Evolutionary conservation across 768 basidiomycete genomes (phyloP), one percentile per base, ranked within the genome.

Genomic region (Termitomyces heimii): DNA sequence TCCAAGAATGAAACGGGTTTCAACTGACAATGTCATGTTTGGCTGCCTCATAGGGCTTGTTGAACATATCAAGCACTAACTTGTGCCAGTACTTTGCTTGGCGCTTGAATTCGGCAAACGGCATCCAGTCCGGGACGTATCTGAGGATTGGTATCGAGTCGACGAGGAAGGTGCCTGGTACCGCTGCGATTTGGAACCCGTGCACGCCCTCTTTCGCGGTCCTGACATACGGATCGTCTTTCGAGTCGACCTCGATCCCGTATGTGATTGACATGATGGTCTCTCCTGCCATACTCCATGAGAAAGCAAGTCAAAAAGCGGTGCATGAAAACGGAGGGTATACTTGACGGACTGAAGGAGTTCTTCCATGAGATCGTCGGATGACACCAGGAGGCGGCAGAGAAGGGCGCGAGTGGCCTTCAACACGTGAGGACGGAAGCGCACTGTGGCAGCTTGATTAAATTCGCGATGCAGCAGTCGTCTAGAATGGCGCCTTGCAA

Each of bases 51-150:
- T 61, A 73, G 0, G 71, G 72, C 16, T 54, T 28, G 0, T 67
- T 58, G 8, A 65, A 34, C 64, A 74, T 63, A 7, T 55, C 53
- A 2, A n/a, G 16, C 2, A 62, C 62, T 1, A 55, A 34, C 3
- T 62, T 53, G 20, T 50, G 55, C 68, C 70, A 70, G 9, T 67
- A 58, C 16, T 58, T 63, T 2, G 76, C 76, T 39, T 66, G 61
- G 0, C 58, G 62, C 57, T 74, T 68, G 65, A 77, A 77, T 13
- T 63, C 70, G 0, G 68, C 68, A 1, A 72, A 70, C 22, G 76
- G 74, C 39, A 76, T 58, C 69, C 71, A 75, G 5, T 56, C 62
- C 2, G 75, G 76, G 1, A 76, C 48, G 32, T 74, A 63, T 53
- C 68, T 69, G 18, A 77, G 59, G 18, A 66, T 39, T 8, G 67